Evolutionary conservation across 495 filamentous ascomycete species (phyloP).

Genomic region (Aspergillus cristatus): DNA sequence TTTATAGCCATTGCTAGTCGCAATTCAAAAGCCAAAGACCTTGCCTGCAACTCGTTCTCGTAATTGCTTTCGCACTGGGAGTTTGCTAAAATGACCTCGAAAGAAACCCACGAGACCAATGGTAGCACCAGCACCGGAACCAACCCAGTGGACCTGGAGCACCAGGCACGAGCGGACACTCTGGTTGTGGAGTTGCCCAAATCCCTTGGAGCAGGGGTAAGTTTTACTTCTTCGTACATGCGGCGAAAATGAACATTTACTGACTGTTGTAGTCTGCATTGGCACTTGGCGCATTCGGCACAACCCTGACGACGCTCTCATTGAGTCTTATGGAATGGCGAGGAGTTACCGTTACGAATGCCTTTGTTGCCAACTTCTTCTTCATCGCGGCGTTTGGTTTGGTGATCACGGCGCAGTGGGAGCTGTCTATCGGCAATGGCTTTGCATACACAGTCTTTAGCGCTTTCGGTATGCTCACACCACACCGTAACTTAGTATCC

Average conservation of each 20-base stretch:
- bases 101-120: too few relatives aligned
- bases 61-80: too few relatives aligned
- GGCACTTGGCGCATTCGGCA: conserved; percentile 41
- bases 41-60: too few relatives aligned
- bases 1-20: too few relatives aligned
- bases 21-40: too few relatives aligned
- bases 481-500: neutral
- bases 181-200: conserved; percentile 5
- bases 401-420: conserved; percentile 44
- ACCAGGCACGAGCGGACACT: conserved; percentile 4
- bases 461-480: conserved; percentile 25
- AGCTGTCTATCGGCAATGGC: conserved; percentile 37
- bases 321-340: conserved; percentile 43
- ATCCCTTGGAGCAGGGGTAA: conserved; percentile 18
- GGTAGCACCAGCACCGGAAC: too few relatives aligned
- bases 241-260: neutral
- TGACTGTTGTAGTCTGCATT: conserved; percentile 28
- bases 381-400: conserved; percentile 40
- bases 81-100: too few relatives aligned
- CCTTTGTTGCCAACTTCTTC: conserved; percentile 44
- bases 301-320: conserved; percentile 39
- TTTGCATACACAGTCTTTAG: conserved; percentile 43
- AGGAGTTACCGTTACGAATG: conserved; percentile 34
- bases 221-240: neutral
- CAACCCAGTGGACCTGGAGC: conserved; percentile 17